Base-by-base conservation (phyloP, 2,329 filamentous ascomycete species). In the Sphaerulina musiva region DNA sequence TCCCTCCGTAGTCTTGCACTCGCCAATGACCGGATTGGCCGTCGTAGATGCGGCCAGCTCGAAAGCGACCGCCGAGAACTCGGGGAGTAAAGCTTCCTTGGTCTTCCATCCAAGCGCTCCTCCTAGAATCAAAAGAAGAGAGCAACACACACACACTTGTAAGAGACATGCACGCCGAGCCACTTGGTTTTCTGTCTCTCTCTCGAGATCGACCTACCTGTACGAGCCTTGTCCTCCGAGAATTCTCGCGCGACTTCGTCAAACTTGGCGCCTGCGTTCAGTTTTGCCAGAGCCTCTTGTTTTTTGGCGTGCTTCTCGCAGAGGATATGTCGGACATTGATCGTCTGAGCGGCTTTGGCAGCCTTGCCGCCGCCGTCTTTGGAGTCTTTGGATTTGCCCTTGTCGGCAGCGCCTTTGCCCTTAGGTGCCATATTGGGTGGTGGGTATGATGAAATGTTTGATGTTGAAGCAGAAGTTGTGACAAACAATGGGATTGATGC, bases 281-380 rank as follows among this genome's bases (percentile, higher is more conserved):
- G 70, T 71, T 88, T 85, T 53, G 78, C 79, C 12, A 89, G 69
- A 0, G 87, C 87, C 67, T 89, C 84, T 66, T 89, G 86, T 67
- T 89, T 90, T 70, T 84, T 88, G n/a, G 76, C 73, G 67, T 89
- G 83, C 67, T 91, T 91, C 68, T 84, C 84, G 64, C 87, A 90
- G 74, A 87, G 70, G 55, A 89, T 88, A 69, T 90, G 86, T 40
- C 86, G 80, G 49, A 86, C 84, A 65, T 88, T 87, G 72, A 89
- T 86, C 55, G 77, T 77, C 64, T 84, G 82, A 0, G 83, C 84
- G 23, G 81, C 73, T 66, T 84, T 86, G 59, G 80, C 70, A 50
- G 68, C 68, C 55, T 65, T 64, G 12, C 45, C 55, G 4, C 57
- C 59, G 45, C 58, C 62, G 10, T 40, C 58, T 11, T 54, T 55